Conservation (phyloP, 345 rosid genomes). For the Cochlearia excelsa region DNA sequence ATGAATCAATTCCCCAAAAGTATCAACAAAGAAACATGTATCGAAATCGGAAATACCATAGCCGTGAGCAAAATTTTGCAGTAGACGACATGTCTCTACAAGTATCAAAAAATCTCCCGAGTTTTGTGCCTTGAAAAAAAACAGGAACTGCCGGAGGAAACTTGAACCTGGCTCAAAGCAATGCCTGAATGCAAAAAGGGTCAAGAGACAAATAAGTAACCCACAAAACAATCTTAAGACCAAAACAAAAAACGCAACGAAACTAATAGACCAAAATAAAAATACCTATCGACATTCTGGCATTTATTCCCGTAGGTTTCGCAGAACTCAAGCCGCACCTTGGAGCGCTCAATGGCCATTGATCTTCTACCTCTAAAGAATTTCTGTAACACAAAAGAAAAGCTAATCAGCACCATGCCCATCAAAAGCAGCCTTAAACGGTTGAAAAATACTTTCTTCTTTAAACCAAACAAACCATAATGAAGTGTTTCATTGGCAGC, state of each 20-base stretch:
- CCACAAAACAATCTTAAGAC: not conserved
- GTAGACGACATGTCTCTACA: slow-evolving; percentile 61
- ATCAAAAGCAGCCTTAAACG: slow-evolving; percentile 11
- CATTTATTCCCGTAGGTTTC: slow-evolving; percentile 56
- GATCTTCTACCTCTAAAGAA: slow-evolving; percentile 90
- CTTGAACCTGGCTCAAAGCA: slow-evolving; percentile 84
- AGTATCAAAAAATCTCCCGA: slow-evolving; percentile 55
- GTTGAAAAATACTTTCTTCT: not conserved
- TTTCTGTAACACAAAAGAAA: slow-evolving; percentile 57
- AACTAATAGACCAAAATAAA: slow-evolving; percentile 4
- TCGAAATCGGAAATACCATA: slow-evolving; percentile 43
- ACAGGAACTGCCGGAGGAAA: slow-evolving; percentile 72
- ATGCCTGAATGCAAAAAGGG: slow-evolving; percentile 49
- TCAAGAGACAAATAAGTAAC: slow-evolving; percentile 7
- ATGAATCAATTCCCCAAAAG: slow-evolving; percentile 19
- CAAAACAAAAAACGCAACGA: not conserved
- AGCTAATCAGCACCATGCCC: slow-evolving; percentile 40
- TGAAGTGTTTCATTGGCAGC: slow-evolving; percentile 8
- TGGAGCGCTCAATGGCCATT: slow-evolving; percentile 56
- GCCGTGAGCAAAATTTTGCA: slow-evolving; percentile 50
- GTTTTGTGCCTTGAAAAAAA: slow-evolving; percentile 65
- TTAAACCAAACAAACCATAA: slow-evolving; percentile 7
- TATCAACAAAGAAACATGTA: slow-evolving; percentile 27
- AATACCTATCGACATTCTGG: slow-evolving; percentile 75
- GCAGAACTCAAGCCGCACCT: slow-evolving; percentile 64